phyloP scores from a whole-genome alignment of 2,329 filamentous ascomycete genomes.

The Venturia aucupariae region DNA sequence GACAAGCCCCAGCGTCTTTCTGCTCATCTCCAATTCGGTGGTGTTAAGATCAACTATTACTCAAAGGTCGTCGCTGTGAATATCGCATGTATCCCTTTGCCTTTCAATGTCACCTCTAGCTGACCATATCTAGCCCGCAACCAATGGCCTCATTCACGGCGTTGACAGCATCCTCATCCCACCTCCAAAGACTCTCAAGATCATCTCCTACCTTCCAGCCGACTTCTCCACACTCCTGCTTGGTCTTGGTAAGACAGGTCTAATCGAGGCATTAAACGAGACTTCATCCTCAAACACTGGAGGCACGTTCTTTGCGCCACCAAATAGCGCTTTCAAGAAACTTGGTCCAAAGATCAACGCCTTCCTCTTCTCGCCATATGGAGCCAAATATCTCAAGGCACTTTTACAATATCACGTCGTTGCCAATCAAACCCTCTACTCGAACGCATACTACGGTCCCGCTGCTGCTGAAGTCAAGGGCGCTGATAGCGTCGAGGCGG shows the following conservation, averaged over 20 bases:
- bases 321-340: slow-evolving; percentile 68
- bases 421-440: slow-evolving; percentile 68
- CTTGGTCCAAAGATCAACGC: slow-evolving; percentile 66
- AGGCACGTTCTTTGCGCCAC: slow-evolving; percentile 71
- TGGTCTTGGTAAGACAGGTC: slow-evolving; percentile 63
- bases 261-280: slow-evolving; percentile 51
- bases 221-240: slow-evolving; percentile 73
- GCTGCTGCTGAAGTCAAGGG: slow-evolving; percentile 22
- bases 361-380: slow-evolving; percentile 73
- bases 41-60: slow-evolving; percentile 68
- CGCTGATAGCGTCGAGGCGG: slow-evolving; percentile 17
- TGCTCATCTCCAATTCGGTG: slow-evolving; percentile 51
- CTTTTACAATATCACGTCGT: slow-evolving; percentile 73
- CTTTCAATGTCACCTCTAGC: not conserved
- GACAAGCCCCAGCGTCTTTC: slow-evolving; percentile 61
- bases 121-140: slow-evolving; percentile 45
- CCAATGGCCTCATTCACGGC: slow-evolving; percentile 74
- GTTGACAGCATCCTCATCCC: slow-evolving; percentile 68
- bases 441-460: slow-evolving; percentile 64
- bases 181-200: slow-evolving; percentile 54
- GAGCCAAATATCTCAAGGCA: slow-evolving; percentile 66
- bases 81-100: slow-evolving; percentile 45
- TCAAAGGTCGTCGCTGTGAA: slow-evolving; percentile 60
- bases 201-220: slow-evolving; percentile 56
- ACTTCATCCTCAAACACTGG: slow-evolving; percentile 43